Base-by-base conservation (phyloP, 257 asterid species). In the Linderniella brevidens region DNA sequence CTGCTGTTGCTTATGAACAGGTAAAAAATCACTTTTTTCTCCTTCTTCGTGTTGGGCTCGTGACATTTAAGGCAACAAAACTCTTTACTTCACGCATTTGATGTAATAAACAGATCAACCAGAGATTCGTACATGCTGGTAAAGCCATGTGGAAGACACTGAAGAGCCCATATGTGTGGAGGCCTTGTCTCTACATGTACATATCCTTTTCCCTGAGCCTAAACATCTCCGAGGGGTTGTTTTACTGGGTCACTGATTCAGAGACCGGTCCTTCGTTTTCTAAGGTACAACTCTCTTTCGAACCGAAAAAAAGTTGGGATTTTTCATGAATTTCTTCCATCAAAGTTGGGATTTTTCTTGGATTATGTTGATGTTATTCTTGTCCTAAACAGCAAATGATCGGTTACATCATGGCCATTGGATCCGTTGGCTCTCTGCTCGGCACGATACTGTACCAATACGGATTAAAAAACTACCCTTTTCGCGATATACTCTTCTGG, bases 151-250 rank as follows among this genome's bases (percentile, higher is more conserved):
- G 96, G 93, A 77, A 66, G 70, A 84, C 96, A 9, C 50, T 90
- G 62, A 72, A 63, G 67, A 66, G 59, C 64, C 87, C 87, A 0
- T 81, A 61, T 5, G 98, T 90, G 51, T 90, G 98, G 98, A 71
- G 86, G 53, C 98, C 98, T 3, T 80, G 98, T 64, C 46, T 90
- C 40, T 90, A 78, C 57, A 90, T 90, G 98, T 90, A 78, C 66
- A 41, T 85, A 46, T 84, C 94, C 41, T 64, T 90, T 56, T 76
- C 88, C 16, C 25, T 85, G 64, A 69, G 88, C 63, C 64, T 90
- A 20, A 73, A 70, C 44, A 68, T 85, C 64, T 68, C 71, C 3
- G 98, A 90, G 58, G 98, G 96, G 15, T 62, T 79, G 94, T 90
- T 90, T 72, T 90, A 78, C 60, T 90, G 98, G 98, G 69, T 12